Evolutionary conservation across 371 early-diverging fungal genomes (phyloP), one percentile per base, ranked within the genome.

Genomic region (Mortierella polycephala): DNA sequence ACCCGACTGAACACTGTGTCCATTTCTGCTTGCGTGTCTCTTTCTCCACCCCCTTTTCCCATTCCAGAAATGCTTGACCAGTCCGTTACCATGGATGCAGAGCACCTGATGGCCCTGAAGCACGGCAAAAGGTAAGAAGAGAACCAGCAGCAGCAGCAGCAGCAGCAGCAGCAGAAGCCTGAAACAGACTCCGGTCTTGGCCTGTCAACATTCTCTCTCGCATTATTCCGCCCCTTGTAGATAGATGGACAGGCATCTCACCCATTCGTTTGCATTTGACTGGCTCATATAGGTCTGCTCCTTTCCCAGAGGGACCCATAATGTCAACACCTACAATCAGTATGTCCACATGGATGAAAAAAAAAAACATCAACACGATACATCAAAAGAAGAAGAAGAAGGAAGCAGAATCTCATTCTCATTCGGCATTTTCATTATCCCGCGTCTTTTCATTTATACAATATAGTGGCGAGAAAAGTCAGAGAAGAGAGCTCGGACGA

Each of bases 71-170:
- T 68, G 60, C 64, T 66, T n/a, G 65, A 75, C 66, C 62, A 69
- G 18, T 65, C 71, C 40, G 50, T 50, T 23, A 59, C 67, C 13
- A 37, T 75, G 56, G 76, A 75, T 39, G 71, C 71, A 41, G 76
- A 75, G 45, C 76, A 75, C 59, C 56, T 75, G 39, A 71, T 75
- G 76, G 71, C 76, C 13, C 18, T 75, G 20, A 75, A 71, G 55
- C 71, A 75, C 14, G 59, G 63, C 60, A 75, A 70, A 37, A 69
- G 76, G 76, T 75, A 64, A 10, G 20, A 14, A 20, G 5, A 21
- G 0, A n/a, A n/a, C n/a, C n/a, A 30, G 30, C 30, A 30, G 30
- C 30, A 30, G 30, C 30, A 30, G 30, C 30, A 30, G 4, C n/a
- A 30, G 30, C 30, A 30, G 30, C 30, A 30, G 30, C 30, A 30